Evolutionary conservation across 179 eudicot species (phyloP), one percentile per base, ranked within the genome.

Genomic region (Vitellaria paradoxa): DNA sequence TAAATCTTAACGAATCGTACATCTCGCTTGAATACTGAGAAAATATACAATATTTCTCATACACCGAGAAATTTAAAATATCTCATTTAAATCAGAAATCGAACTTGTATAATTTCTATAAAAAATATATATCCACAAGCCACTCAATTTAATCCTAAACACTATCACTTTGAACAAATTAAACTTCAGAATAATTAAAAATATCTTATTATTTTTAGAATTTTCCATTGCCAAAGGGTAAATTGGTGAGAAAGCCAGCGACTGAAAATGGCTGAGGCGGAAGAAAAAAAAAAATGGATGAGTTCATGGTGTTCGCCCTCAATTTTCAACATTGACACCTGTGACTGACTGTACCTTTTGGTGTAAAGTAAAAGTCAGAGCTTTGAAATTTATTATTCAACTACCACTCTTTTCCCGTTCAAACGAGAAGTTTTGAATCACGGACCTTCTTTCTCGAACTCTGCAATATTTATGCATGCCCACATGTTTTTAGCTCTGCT

Each of bases 321-420:
- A 72, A 40, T 20, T 74, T 74, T 75, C 70, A 26, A 49, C 77
- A 63, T 9, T 30, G 37, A 30, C 37, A 30, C 1, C 37, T 30
- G 37, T 30, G 37, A 30, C 37, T 30, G 37, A 30, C 37, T 30
- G 37, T 30, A 30, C 63, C 57, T 23, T 21, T 47, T 21, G 13
- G 64, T 42, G 24, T 65, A 62, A 62, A 75, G 59, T 70, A 52
- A 52, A 70, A 70, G 74, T 49, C 77, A 75, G 60, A 75, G 37
- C 20, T 47, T 17, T 15, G 3, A 42, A 61, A 21, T 61, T 73
- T 45, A 42, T 42, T 21, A 17, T 1, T 21, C 26, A 10, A 9
- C 21, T 50, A 24, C 47, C 60, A 7, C 69, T 11, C 17, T 63
- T 21, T 64, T 49, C 30, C 18, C 17, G 26, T 75, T 65, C 70